Base-by-base conservation (phyloP, 495 filamentous ascomycete species). In the Aspergillus steynii region DNA sequence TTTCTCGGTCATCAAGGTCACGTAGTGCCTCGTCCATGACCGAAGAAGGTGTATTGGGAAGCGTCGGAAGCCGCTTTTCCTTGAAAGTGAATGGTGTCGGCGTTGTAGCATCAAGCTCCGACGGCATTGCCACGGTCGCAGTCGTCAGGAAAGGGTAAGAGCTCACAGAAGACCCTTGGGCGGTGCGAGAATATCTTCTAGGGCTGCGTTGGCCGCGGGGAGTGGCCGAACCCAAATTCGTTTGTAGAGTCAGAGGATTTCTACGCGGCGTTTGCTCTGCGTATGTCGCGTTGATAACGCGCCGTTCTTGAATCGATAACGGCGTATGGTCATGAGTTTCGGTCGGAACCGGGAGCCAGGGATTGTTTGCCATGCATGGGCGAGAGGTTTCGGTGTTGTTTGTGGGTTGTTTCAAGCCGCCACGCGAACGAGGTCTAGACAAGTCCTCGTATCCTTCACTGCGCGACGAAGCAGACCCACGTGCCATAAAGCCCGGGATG, bases 11-110 rank as follows among this genome's bases (percentile, higher is more conserved):
- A 26, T 80, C 75, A 34, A 81, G 74, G 10, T 73, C 77, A 8
- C 72, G 74, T 15, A 81, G 67, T 7, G 75, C 78, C 55, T 79
- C 78, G 20, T 80, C 76, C 79, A 80, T 79, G 34, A 80, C 79
- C 1, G 77, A 80, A 0, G 77, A 80, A 14, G 79, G 79, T 1
- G 75, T 73, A 55, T 80, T 82, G 26, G 79, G 79, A 7, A 82
- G 66, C 5, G 77, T 77, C 3, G 79, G 79, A 14, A 82, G 74
- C 51, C 79, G 60, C 55, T 82, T 82, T 15, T 80, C 71, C 29
- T 64, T 66, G n/a, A 65, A 56, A 55, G 66, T 62, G 7, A 62
- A 60, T 1, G 70, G 65, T 2, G 66, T 77, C 32, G 76, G 77
- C 4, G 77, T 76, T 14, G 63, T 57, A 25, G 65, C 58, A 31